Evolutionary conservation across 2,329 filamentous ascomycete genomes (phyloP).

Genomic region (Fusarium hainanense): DNA sequence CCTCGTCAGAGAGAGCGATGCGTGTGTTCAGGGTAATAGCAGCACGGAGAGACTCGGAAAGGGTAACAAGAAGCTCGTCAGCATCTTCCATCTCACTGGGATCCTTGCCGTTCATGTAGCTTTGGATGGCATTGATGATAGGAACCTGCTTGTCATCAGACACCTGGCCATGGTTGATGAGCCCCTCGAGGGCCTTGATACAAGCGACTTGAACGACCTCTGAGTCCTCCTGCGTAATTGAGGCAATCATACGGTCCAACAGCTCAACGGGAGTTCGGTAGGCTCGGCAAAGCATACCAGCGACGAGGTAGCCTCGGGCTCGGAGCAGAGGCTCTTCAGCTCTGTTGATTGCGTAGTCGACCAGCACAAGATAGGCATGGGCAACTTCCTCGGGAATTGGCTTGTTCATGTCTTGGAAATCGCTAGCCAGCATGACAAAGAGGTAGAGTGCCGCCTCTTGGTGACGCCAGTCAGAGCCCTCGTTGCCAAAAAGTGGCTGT

Average conservation of each 20-base stretch:
- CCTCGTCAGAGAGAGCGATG: slow-evolving; percentile 77
- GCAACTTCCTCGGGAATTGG: slow-evolving; percentile 75
- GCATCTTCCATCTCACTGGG: slow-evolving; percentile 85
- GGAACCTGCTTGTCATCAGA: slow-evolving; percentile 67
- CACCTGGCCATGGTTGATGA: slow-evolving; percentile 66
- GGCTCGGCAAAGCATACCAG: slow-evolving; percentile 80
- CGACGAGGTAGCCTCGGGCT: slow-evolving; percentile 87
- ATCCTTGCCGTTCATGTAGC: slow-evolving; percentile 84
- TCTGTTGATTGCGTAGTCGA: slow-evolving; percentile 79
- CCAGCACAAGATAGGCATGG: slow-evolving; percentile 80
- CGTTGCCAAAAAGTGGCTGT: slow-evolving; percentile 74
- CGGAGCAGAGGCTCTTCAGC: slow-evolving; percentile 80
- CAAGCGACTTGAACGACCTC: slow-evolving; percentile 94
- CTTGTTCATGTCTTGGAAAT: slow-evolving; percentile 83
- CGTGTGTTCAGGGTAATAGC: slow-evolving; percentile 83
- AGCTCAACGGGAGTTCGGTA: slow-evolving; percentile 72
- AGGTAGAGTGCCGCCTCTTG: slow-evolving; percentile 88
- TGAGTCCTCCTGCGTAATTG: slow-evolving; percentile 78
- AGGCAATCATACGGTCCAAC: slow-evolving; percentile 78
- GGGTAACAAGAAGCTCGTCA: slow-evolving; percentile 89
- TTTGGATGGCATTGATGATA: slow-evolving; percentile 71
- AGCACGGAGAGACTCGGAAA: slow-evolving; percentile 86
- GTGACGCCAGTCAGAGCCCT: slow-evolving; percentile 64
- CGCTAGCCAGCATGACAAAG: slow-evolving; percentile 83
- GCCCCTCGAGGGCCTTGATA: slow-evolving; percentile 83